phyloP scores from a whole-genome alignment of 176 grass and related monocot species.

The Chloris gayana region DNA sequence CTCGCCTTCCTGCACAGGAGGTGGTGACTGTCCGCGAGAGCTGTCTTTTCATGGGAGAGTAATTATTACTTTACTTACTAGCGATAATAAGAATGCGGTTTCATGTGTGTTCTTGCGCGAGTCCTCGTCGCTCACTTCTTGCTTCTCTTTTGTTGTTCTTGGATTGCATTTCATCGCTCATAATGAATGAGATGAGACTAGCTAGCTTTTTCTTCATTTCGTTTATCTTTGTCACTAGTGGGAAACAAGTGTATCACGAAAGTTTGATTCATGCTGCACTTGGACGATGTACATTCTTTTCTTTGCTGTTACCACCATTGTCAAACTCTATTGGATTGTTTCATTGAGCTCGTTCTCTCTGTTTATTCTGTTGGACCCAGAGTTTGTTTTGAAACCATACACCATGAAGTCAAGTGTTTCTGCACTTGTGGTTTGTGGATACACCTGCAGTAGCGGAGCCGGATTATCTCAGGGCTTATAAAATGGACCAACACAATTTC shows the following conservation, averaged over 20 bases:
- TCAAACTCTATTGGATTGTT: not conserved
- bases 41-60: conserved; percentile 32
- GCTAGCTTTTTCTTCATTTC: not conserved
- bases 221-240: not conserved
- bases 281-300: conserved; percentile 63
- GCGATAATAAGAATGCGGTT: conserved; percentile 51
- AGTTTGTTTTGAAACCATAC: not conserved
- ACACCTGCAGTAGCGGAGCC: too few relatives aligned
- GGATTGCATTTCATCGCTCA: conserved; percentile 13
- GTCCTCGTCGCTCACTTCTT: conserved; percentile 16
- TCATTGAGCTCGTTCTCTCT: not conserved
- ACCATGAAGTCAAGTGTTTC: not conserved
- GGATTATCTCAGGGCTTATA: not conserved
- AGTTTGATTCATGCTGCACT: conserved; percentile 46
- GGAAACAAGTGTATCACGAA: conserved; percentile 41
- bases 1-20: conserved; percentile 68
- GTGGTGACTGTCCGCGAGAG: conserved; percentile 60
- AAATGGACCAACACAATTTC: too few relatives aligned
- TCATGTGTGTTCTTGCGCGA: conserved; percentile 53
- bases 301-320: conserved; percentile 13
- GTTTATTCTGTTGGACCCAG: too few relatives aligned
- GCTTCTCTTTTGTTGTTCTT: not conserved
- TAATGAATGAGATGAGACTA: not conserved
- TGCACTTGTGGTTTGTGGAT: not conserved
- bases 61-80: conserved; percentile 35